A percentile compares a stretch with the other conserved stretches of the same genome.
Evolutionary conservation across 169 alveolate genomes (phyloP).

Genomic region (Plasmodium knowlesi): DNA sequence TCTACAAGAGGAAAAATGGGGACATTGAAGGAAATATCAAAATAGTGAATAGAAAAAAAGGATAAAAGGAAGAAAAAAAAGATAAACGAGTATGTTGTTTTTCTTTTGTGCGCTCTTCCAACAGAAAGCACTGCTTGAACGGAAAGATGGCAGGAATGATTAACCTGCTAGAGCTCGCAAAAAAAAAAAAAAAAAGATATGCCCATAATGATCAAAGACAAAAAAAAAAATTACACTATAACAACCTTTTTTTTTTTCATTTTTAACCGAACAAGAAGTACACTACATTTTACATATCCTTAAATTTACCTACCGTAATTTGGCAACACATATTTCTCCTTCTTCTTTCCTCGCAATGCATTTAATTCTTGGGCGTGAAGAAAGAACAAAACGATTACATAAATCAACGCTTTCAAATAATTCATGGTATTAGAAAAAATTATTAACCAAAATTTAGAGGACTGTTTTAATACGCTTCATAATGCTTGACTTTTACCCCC

Average conservation of each 20-base stretch:
- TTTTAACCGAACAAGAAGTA: not conserved
- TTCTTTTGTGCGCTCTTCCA: not conserved
- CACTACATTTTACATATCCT: not conserved
- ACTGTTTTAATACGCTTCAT: conserved; percentile 8
- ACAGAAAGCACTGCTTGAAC: not conserved
- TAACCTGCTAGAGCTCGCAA: not conserved
- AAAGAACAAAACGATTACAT: not conserved
- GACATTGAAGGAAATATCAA: not conserved
- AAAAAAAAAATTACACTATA: not conserved
- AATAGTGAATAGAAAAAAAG: not conserved
- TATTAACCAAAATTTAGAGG: not conserved
- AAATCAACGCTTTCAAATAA: not conserved
- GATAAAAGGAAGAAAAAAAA: not conserved
- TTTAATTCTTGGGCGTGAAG: conserved; percentile 9
- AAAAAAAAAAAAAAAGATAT: not conserved
- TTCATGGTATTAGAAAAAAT: conserved; percentile 11
- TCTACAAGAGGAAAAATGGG: conserved; percentile 13
- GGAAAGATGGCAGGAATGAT: not conserved
- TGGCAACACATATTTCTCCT: conserved; percentile 2
- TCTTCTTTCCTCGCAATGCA: conserved; percentile 9
- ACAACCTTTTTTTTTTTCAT: not conserved
- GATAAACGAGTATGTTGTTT: not conserved
- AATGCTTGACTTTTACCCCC: not conserved
- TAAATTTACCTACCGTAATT: not conserved
- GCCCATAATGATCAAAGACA: not conserved